Percentiles rank a stretch among this genome's conserved stretches.
Conservation (phyloP, 2,329 filamentous ascomycete genomes). For the Ophiostoma angusticollis region DNA sequence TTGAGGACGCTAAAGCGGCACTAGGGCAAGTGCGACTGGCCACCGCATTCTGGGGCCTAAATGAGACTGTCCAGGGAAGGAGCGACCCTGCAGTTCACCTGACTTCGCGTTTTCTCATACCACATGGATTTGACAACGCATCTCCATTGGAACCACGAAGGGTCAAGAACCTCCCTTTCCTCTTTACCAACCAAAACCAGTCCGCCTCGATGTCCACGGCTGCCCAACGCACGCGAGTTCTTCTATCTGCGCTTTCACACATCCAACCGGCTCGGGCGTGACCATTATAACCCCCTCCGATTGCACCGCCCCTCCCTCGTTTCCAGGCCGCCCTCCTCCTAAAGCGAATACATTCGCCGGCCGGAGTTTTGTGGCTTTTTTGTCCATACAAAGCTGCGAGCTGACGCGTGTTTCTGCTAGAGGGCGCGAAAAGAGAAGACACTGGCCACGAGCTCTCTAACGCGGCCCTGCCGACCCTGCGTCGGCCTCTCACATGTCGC, state of each 20-base stretch:
- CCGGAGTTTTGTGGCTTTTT: no score
- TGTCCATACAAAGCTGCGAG: slow-evolving; percentile 6
- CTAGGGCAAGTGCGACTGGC: no score
- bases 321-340: slow-evolving; percentile 10
- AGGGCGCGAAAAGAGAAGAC: background rate
- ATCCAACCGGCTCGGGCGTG: slow-evolving; percentile 1
- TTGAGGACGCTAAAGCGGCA: no score
- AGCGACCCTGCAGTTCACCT: slow-evolving; percentile 14
- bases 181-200: slow-evolving; percentile 9
- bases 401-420: background rate
- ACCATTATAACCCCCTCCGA: slow-evolving; percentile 13
- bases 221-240: slow-evolving; percentile 13
- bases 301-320: slow-evolving; percentile 7
- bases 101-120: slow-evolving; percentile 14
- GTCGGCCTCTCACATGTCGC: background rate
- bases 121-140: no score
- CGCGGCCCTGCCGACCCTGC: no score
- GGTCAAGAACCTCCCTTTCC: background rate
- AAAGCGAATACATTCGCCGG: no score
- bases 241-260: background rate
- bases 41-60: background rate
- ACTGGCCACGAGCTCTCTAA: background rate
- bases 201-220: slow-evolving; percentile 14
- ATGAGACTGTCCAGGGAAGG: slow-evolving; percentile 6
- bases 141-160: slow-evolving; percentile 9